Base-by-base conservation (phyloP, 1,284 basidiomycete genomes). In the Inonotus hispidus region DNA sequence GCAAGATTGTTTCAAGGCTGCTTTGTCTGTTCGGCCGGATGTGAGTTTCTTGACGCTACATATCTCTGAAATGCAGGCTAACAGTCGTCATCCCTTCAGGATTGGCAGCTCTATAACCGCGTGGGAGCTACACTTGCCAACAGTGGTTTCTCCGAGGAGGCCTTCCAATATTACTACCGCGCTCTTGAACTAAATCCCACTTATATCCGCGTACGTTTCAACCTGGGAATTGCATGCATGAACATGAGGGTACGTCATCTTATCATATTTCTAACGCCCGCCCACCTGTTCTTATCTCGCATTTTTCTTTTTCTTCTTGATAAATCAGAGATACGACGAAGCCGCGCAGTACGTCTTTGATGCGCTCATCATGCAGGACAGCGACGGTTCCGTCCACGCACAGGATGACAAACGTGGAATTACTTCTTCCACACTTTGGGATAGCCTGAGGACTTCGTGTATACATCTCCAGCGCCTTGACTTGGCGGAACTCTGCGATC, bases 81-180 rank as follows among this genome's bases (percentile, higher is more conserved):
- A 21, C 16, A 14, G 11, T 16, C 41, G 19, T 49, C 13, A 49
- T 27, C 54, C 58, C 43, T 39, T 5, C 65, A 95, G 91, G 96
- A 99, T 70, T 98, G 93, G 90, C 77, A 96, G 53, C 74, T 99
- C 64, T 98, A 95, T 75, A 99, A 99, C 72, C 86, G 96, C 25
- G 90, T 98, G 27, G 96, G 96, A 14, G 96, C 96, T 16, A 98
- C 95, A 1, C 85, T 98, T 71, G 95, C 95, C 52, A 99, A 99
- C 72, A 90, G 85, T 66, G 95, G 96, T 0, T 81, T 82, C 55
- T 85, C 92, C 19, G 84, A 85, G 46, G 87, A 93, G 64, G 95
- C 97, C 8, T 79, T 98, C 16, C 78, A 89, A 65, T 98, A 93
- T 73, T 99, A 99, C 73, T 85, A 90, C 70, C 85, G 85, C 55